Evolutionary conservation across 257 asterid genomes (phyloP).

Genomic region (Mentha longifolia): DNA sequence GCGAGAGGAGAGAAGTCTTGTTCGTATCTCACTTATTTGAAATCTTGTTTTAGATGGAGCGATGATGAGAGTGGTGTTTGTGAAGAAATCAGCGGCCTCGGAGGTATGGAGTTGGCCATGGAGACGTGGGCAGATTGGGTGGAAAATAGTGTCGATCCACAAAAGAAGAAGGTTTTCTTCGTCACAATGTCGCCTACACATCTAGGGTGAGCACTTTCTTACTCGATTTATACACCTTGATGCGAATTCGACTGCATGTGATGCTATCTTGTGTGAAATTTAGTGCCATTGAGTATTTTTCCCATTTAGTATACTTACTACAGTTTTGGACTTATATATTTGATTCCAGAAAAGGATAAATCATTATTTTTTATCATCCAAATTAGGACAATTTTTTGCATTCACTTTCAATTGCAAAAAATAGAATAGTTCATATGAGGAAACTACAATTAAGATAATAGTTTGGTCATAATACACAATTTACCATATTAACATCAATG

Average conservation of each 20-base stretch:
- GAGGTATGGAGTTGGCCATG: constrained; percentile 97
- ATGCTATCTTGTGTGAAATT: not conserved
- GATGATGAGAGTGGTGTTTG: constrained; percentile 61
- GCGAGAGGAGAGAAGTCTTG: not conserved
- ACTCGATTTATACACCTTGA: not conserved
- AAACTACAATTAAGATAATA: too few relatives aligned
- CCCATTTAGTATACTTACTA: not conserved
- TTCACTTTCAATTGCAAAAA: not conserved
- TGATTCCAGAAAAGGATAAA: too few relatives aligned
- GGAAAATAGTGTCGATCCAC: constrained; percentile 54
- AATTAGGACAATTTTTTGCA: not conserved
- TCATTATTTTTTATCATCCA: not conserved
- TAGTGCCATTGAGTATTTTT: not conserved
- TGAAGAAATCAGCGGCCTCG: constrained; percentile 74
- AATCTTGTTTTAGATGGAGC: constrained; percentile 69
- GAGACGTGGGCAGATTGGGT: constrained; percentile 94
- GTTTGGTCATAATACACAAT: not conserved
- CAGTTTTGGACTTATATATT: too few relatives aligned
- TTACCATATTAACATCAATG: not conserved
- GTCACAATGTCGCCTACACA: constrained; percentile 99
- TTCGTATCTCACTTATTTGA: not conserved
- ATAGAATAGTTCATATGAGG: not conserved
- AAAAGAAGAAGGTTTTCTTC: constrained; percentile 72
- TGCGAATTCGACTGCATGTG: not conserved
- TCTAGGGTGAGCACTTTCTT: constrained; percentile 49